These are phyloP conservation scores for Bjerkandera adusta DNA, from an alignment of 1,284 basidiomycete genomes.

Conservation along the genomic window DNA sequence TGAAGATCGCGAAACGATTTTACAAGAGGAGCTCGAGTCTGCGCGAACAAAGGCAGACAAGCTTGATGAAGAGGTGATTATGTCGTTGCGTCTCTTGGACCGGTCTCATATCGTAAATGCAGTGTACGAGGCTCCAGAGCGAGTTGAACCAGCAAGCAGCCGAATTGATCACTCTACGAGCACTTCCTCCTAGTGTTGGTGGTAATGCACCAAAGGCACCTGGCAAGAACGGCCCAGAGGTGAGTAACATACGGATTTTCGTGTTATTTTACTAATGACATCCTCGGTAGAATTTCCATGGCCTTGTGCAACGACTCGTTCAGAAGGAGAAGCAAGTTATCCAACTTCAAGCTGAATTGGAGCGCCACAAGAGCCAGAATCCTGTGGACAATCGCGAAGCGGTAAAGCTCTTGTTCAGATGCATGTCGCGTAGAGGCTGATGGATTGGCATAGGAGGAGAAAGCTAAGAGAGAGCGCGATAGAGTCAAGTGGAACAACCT, in stretches of 20 bases:
- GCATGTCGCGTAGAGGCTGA: constrained; percentile 4
- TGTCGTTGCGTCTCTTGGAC: too few relatives aligned
- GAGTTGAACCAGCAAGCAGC: constrained; percentile 60
- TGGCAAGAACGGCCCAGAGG: constrained; percentile 52
- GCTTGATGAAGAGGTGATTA: constrained; percentile 61
- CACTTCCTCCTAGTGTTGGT: constrained; percentile 43
- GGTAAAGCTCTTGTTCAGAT: constrained; percentile 38
- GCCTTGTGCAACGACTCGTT: constrained; percentile 78
- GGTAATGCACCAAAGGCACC: constrained; percentile 31
- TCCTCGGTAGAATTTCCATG: constrained; percentile 55
- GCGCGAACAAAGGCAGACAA: constrained; percentile 58
- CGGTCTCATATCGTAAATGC: neutral
- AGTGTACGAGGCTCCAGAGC: constrained; percentile 53
- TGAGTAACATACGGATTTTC: constrained; percentile 12
- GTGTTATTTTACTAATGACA: neutral
- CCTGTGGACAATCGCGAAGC: constrained; percentile 54
- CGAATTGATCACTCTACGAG: constrained; percentile 65
- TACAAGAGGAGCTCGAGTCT: constrained; percentile 62
- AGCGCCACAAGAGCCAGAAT: constrained; percentile 56
- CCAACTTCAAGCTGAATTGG: constrained; percentile 73
- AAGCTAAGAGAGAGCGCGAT: constrained; percentile 75
- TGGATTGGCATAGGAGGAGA: constrained; percentile 59
- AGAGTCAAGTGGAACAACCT: constrained; percentile 71
- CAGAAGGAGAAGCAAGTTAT: constrained; percentile 85
- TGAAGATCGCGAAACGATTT: constrained; percentile 39